These are phyloP conservation scores for Arabidopsis lyrata DNA, from an alignment of 441 rosid species.

Conservation along the genomic window DNA sequence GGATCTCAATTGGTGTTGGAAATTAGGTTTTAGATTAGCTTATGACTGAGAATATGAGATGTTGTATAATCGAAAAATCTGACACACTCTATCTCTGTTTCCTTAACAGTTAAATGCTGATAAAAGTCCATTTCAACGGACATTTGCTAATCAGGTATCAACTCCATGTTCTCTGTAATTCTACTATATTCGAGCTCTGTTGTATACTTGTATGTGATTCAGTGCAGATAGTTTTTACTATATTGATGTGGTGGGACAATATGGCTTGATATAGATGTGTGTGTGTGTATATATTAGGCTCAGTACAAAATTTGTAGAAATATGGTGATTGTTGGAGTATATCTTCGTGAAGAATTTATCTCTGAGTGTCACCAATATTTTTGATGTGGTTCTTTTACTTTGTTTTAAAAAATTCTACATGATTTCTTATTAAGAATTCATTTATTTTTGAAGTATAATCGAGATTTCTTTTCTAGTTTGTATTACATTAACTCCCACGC, in stretches of 20 bases:
- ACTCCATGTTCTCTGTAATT: constrained; percentile 21
- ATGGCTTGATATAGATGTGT: not conserved
- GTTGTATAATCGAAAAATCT: constrained; percentile 20
- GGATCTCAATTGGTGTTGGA: constrained; percentile 7
- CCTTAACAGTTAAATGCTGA: constrained; percentile 79
- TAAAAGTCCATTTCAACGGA: constrained; percentile 93
- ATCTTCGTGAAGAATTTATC: too few species aligned
- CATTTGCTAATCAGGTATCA: constrained; percentile 91
- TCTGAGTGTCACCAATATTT: constrained; percentile 7
- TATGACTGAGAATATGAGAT: not conserved
- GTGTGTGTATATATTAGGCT: not conserved
- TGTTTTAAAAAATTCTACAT: not conserved
- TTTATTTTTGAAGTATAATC: not conserved
- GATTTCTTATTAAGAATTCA: too few species aligned
- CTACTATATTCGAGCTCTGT: constrained; percentile 10
- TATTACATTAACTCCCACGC: constrained; percentile 19
- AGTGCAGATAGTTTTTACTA: not conserved
- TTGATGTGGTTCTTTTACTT: not conserved
- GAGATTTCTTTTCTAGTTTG: constrained; percentile 1
- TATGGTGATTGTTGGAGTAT: too few species aligned
- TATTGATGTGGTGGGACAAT: constrained; percentile 2
- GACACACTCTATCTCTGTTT: constrained; percentile 33
- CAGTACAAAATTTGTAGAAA: constrained; percentile 5
- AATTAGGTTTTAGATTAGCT: constrained; percentile 1
- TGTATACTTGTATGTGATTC: constrained; percentile 3